phyloP scores from a whole-genome alignment of 1,284 basidiomycete species.

The Tremellales sp. region DNA sequence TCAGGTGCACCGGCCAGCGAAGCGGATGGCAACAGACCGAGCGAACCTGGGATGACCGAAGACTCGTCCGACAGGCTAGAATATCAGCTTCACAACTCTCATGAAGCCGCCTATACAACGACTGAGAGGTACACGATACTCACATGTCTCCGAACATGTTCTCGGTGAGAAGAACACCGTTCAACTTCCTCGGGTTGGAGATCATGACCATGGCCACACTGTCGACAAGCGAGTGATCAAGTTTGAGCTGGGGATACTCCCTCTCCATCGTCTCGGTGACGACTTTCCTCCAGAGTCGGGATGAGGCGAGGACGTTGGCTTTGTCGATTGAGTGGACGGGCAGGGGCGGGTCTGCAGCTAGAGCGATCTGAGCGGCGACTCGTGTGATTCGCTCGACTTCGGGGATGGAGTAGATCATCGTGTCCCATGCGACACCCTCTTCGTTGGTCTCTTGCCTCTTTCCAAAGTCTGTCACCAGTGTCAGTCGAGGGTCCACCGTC shows the following conservation, averaged over 20 bases:
- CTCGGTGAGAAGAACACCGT: conserved; percentile 91
- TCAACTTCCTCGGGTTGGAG: conserved; percentile 84
- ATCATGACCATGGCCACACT: conserved; percentile 97
- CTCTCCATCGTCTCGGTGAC: conserved; percentile 74
- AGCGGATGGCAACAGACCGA: conserved; percentile 92
- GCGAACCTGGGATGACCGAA: conserved; percentile 95
- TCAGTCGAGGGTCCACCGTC: no score
- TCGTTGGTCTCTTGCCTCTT: conserved; percentile 76
- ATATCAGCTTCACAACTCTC: conserved; percentile 8
- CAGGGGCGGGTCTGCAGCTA: conserved; percentile 77
- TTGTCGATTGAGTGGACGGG: conserved; percentile 95
- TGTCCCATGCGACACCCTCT: conserved; percentile 74
- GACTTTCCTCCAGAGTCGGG: conserved; percentile 88
- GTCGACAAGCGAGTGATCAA: conserved; percentile 92
- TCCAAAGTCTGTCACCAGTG: conserved; percentile 72
- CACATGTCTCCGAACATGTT: conserved; percentile 97
- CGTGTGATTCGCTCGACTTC: conserved; percentile 95
- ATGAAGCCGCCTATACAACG: background rate
- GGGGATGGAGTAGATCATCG: conserved; percentile 83
- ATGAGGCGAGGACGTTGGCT: conserved; percentile 96
- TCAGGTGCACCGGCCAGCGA: conserved; percentile 81
- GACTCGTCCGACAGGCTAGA: conserved; percentile 87
- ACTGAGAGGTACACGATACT: conserved; percentile 38
- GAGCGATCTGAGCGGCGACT: conserved; percentile 89
- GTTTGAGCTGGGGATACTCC: conserved; percentile 79